Evolutionary conservation across 495 filamentous ascomycete species (phyloP).

Genomic region (Bombardia bombarda): DNA sequence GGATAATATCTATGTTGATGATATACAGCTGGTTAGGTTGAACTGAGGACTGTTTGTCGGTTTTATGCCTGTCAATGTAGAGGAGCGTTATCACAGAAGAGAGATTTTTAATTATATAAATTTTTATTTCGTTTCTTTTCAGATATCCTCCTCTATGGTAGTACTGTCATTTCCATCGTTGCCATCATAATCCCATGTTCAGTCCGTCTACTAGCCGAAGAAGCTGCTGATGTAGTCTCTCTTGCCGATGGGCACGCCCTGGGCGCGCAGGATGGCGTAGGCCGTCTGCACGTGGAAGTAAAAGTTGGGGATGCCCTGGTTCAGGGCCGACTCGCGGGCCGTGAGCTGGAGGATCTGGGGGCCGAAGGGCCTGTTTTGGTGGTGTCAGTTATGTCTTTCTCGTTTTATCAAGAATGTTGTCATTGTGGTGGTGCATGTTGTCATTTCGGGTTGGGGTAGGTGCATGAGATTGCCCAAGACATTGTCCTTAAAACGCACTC

Average conservation of each 20-base stretch:
- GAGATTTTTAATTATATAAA: too few relatives aligned
- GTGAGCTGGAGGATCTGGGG: constrained; percentile 1
- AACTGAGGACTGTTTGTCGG: too few relatives aligned
- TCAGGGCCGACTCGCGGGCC: constrained; percentile 19
- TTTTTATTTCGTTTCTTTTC: too few relatives aligned
- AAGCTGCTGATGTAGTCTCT: constrained; percentile 35
- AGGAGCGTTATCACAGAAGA: too few relatives aligned
- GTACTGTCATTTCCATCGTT: too few relatives aligned
- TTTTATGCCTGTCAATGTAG: too few relatives aligned
- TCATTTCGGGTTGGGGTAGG: too few relatives aligned
- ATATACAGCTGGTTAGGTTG: neutral
- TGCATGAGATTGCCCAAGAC: too few relatives aligned
- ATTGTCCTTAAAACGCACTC: too few relatives aligned
- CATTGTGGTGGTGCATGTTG: neutral
- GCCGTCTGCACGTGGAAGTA: constrained; percentile 49
- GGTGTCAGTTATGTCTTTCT: neutral
- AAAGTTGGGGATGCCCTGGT: constrained; percentile 45
- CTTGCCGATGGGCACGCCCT: constrained; percentile 52
- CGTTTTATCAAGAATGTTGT: neutral
- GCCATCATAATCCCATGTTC: too few relatives aligned
- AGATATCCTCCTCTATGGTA: too few relatives aligned
- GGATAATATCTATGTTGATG: neutral
- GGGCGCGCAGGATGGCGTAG: constrained; percentile 45
- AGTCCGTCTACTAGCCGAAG: constrained; percentile 8
- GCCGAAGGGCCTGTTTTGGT: constrained; percentile 2